phyloP scores from a whole-genome alignment of 78 protist species.

The Planoprotostelium fungivorum region DNA sequence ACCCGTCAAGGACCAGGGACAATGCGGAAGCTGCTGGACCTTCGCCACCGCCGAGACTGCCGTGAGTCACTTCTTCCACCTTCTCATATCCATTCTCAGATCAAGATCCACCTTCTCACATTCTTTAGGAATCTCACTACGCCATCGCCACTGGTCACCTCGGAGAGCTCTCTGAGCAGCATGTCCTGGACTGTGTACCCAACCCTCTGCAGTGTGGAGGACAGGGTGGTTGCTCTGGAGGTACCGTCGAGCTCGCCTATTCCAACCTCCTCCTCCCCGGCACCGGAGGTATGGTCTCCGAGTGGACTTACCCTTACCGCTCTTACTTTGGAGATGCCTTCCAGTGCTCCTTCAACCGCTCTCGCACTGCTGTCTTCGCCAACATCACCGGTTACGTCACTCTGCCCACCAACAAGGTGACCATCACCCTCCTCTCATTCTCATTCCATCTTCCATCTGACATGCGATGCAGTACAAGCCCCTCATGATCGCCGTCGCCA shows the following conservation, averaged over 20 bases:
- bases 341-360: slow-evolving; percentile 1
- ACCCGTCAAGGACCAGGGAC: slow-evolving; percentile 4
- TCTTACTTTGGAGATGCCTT: neutral
- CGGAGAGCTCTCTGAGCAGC: slow-evolving; percentile 26
- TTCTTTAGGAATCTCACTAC: no score
- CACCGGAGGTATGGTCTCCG: slow-evolving; percentile 9
- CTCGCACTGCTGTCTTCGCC: neutral
- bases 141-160: slow-evolving; percentile 28
- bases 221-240: slow-evolving; percentile 38
- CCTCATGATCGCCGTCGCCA: slow-evolving; percentile 20
- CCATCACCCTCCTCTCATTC: no score
- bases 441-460: no score
- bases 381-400: slow-evolving; percentile 15
- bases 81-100: no score
- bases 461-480: no score
- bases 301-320: slow-evolving; percentile 34
- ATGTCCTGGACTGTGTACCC: slow-evolving; percentile 9
- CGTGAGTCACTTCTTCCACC: no score
- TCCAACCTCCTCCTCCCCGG: neutral
- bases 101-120: no score
- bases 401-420: slow-evolving; percentile 21
- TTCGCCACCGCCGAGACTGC: slow-evolving; percentile 16
- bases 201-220: slow-evolving; percentile 53
- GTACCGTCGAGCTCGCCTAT: slow-evolving; percentile 26
- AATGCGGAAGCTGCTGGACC: slow-evolving; percentile 19